These are phyloP conservation scores for Nothophoma quercina DNA, from an alignment of 2,329 filamentous ascomycete species.

Conservation along the genomic window DNA sequence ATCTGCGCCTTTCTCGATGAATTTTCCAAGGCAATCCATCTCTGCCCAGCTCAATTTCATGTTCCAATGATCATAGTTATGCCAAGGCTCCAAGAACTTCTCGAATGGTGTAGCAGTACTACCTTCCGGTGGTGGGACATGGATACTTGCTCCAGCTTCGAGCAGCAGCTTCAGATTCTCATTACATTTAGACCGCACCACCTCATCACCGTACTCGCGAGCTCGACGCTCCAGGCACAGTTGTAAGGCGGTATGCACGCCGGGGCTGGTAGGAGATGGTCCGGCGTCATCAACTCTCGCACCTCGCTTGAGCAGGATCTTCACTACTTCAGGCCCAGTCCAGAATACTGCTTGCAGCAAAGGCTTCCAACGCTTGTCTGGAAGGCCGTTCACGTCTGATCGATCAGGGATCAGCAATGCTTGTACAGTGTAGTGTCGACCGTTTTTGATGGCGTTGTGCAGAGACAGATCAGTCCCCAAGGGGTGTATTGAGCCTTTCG, in stretches of 20 bases:
- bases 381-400: conserved; percentile 38
- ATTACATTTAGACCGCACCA: conserved; percentile 28
- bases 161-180: conserved; percentile 40
- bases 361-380: conserved; percentile 38
- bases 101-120: conserved; percentile 29
- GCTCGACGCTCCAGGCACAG: conserved; percentile 35
- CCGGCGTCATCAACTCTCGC: conserved; percentile 36
- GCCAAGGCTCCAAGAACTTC: conserved; percentile 42
- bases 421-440: conserved; percentile 39
- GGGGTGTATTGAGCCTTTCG: conserved; percentile 40
- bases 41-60: conserved; percentile 28
- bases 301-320: conserved; percentile 38
- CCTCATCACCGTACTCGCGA: conserved; percentile 24
- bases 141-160: conserved; percentile 39
- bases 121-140: conserved; percentile 25
- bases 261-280: conserved; percentile 14
- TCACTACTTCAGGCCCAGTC: conserved; percentile 40
- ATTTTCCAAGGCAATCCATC: conserved; percentile 37
- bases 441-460: conserved; percentile 48
- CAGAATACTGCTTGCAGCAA: conserved; percentile 43
- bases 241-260: conserved; percentile 33
- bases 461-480: conserved; percentile 43
- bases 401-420: conserved; percentile 31
- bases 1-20: conserved; percentile 37
- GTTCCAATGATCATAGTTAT: conserved; percentile 34